Base-by-base conservation (phyloP, 176 grass and related monocot species). In the Panicum miliaceum region DNA sequence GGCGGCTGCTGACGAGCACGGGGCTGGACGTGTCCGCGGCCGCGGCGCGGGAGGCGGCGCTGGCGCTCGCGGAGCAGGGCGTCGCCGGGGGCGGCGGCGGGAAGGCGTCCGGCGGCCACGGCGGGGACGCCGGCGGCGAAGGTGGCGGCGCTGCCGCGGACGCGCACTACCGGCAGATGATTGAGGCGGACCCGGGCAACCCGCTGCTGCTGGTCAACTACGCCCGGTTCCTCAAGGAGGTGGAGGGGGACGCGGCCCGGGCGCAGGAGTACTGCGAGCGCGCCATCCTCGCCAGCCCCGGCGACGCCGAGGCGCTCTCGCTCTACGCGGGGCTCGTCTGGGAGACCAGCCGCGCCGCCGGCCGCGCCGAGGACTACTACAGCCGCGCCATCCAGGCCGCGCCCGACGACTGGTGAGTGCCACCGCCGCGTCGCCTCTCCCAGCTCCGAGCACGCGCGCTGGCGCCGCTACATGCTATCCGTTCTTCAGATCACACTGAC, bases 241-340 rank as follows among this genome's bases (percentile, higher is more conserved):
- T 89, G 37, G 53, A 50, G 2, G 84, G 89, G 34, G 78, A 94
- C 75, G 60, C 60, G 2, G 77, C 4, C 26, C 64, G 84, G 52
- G 89, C 92, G 67, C 87, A 51, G 38, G 81, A 87, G 84, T 89
- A 71, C 87, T 91, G 78, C 78, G 92, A 91, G 89, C 72, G 89
- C 60, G 84, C 92, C 64, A 91, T 94, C 81, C 23, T 94, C 41
- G 81, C 81, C 20, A 46, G 75, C 71, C 84, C 92, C 22, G 67
- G 41, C 52, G 89, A 87, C 62, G 87, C 73, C 60, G 66, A 73
- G 15, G 77, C 90, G 36, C 92, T 94, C 0, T 62, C 89, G 13
- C 78, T 94, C 64, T 91, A 94, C 66, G 92, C 92, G 0, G 92
- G 76, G 0, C 87, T 94, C 50, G 73, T 94, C 11, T 94, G 92